Base-by-base conservation (phyloP, 495 filamentous ascomycete genomes). In the Aspergillus kassunensis region DNA sequence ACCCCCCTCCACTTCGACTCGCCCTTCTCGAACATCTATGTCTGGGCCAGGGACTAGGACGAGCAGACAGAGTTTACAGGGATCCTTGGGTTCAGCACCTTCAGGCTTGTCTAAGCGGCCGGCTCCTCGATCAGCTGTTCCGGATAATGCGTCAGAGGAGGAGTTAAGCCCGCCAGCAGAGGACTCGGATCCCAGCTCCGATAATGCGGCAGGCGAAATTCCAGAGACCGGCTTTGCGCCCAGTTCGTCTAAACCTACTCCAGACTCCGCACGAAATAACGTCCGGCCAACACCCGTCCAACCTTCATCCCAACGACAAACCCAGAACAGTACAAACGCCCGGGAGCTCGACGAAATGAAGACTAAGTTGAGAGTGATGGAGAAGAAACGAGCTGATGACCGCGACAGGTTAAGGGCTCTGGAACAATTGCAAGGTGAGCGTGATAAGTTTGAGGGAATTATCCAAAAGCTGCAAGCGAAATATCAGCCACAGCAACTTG, bases 381-480 rank as follows among this genome's bases (percentile, higher is more conserved):
- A 93, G 58, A 89, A 89, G 60, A 91, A 93, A 62, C 72, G 89
- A 44, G 62, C 79, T 18, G 91, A 96, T 41, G 90, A 96, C 63
- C 78, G 89, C n/a, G 95, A 97, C 51, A 90, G 87, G 61, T 68
- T 96, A 41, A 95, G 90, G 58, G 72, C 61, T 2, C 63, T 97
- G 29, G 91, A 98, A 35, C 80, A 82, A 52, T 63, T 90, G 30
- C 85, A 91, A 60, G 70, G 78, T 9, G 91, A 97, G 58, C 80
- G 86, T 9, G 90, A 96, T 61, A 89, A 89, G 51, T 95, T 90
- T 51, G 88, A 96, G 62, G 72, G 70, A 2, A 91, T 97, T 56
- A 95, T 97, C 33, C 87, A 95, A 61, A 98, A 93, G 54, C 69
- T 98, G 45, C 89, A 93, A 66, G 78, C 83, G 12, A 97, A 97